Evolutionary conservation across 768 basidiomycete species (phyloP).

Genomic region (Candolleomyces efflorescens): DNA sequence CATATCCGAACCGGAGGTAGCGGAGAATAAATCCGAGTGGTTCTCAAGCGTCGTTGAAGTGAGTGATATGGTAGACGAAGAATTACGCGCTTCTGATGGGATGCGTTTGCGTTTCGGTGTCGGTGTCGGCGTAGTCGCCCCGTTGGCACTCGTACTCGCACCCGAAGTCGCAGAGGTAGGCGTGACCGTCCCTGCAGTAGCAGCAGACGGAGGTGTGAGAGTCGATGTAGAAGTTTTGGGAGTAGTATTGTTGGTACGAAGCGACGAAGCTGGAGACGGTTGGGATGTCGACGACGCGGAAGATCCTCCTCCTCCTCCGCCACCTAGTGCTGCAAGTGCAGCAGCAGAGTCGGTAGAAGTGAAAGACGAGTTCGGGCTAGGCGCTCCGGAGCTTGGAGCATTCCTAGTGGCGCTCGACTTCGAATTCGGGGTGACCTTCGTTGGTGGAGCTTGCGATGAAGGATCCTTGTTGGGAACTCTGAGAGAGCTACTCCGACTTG

Average conservation of each 20-base stretch:
- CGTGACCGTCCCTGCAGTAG: not conserved
- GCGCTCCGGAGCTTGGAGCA: not conserved
- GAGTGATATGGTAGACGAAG: conserved; percentile 22
- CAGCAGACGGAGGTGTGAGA: not conserved
- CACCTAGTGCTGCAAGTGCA: too few species aligned
- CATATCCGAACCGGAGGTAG: conserved; percentile 4
- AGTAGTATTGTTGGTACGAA: too few species aligned
- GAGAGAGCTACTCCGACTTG: not conserved
- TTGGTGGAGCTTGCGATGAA: too few species aligned
- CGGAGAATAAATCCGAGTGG: conserved; percentile 36
- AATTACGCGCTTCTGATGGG: not conserved
- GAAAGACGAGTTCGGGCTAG: conserved; percentile 2
- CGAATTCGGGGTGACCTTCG: too few species aligned
- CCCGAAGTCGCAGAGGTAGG: not conserved
- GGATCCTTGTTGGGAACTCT: not conserved
- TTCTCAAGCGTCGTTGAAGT: conserved; percentile 36
- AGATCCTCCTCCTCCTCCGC: too few species aligned
- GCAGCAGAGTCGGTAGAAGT: not conserved
- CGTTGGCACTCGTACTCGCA: conserved; percentile 15
- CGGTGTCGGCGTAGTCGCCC: conserved; percentile 13
- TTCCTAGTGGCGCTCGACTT: not conserved
- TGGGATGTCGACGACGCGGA: too few species aligned
- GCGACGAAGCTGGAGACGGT: too few species aligned
- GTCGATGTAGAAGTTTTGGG: too few species aligned
- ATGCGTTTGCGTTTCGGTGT: conserved; percentile 7